Base-by-base conservation (phyloP, 1,284 basidiomycete species). In the Farysia itapuensis region DNA sequence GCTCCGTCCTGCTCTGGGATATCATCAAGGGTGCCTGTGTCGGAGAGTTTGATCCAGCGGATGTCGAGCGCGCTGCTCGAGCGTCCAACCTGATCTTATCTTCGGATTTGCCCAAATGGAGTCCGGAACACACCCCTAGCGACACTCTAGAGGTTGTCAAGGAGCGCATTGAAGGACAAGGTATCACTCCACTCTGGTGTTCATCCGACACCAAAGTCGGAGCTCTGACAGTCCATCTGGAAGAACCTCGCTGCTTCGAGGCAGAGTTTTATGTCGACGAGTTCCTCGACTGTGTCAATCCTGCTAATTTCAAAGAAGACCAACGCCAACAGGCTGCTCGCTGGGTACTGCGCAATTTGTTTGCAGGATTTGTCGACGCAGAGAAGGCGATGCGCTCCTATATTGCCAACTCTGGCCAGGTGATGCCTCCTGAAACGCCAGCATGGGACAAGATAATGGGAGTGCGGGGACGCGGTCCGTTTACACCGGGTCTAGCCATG, bases 201-300 rank as follows among this genome's bases (percentile, higher is more conserved):
- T 84, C 82, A 15, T 86, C 89, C 19, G 94, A 97, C 76, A 94
- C 91, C 5, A 87, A 89, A 77, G 86, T 86, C 15, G 94, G 94
- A 2, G 84, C 89, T 24, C 80, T 99, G 50, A 87, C 86, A 0
- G 85, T 98, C 4, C 90, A 96, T 78, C 74, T 98, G 31, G 88
- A 85, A 44, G 90, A 95, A 65, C 76, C 73, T 4, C 80, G 83
- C 35, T 90, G 87, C 63, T 97, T 96, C 75, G 92, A 96, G 52
- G 89, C 90, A 9, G 95, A 98, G 78, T 85, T 94, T 4, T 97
- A 95, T 74, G 85, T 88, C 4, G 93, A 97, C 75, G 94, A 98
- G 48, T 77, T 84, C 85, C 42, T 51, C 39, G 39, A 37, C 23
- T 67, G 54, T 34, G 35, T 50, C 19, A 42, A 49, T 21, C 30